phyloP scores from a whole-genome alignment of 2,329 filamentous ascomycete species.

The Penicillium vulpinum region DNA sequence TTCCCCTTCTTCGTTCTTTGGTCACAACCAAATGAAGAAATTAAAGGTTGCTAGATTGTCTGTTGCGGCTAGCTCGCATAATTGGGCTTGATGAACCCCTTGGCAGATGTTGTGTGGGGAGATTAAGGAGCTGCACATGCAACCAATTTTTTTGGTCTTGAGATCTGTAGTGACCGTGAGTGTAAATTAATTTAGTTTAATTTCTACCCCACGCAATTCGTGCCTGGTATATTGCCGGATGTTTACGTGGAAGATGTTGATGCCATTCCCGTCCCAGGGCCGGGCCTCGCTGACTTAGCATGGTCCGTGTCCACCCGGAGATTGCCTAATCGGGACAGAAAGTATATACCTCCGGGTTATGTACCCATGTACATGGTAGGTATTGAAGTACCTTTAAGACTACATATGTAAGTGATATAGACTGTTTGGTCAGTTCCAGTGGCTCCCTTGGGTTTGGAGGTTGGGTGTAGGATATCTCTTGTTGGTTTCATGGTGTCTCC shows the following conservation, averaged over 20 bases:
- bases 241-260: constrained; percentile 5
- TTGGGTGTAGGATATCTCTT: neutral
- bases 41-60: neutral
- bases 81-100: constrained; percentile 2
- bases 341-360: neutral
- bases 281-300: neutral
- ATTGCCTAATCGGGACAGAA: neutral
- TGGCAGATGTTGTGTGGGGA: neutral
- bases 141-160: neutral
- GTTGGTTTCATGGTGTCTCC: neutral
- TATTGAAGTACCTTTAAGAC: neutral
- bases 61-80: constrained; percentile 4
- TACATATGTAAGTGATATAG: no score
- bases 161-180: neutral
- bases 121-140: neutral
- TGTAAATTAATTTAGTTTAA: neutral
- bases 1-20: neutral
- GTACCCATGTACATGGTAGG: neutral
- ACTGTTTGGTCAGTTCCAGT: neutral
- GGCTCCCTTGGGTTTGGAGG: neutral
- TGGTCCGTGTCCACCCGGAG: neutral
- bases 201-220: neutral
- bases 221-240: neutral
- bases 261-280: neutral
- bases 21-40: neutral